phyloP scores from a whole-genome alignment of 306 rosid species.

The Glycyrrhiza uralensis region DNA sequence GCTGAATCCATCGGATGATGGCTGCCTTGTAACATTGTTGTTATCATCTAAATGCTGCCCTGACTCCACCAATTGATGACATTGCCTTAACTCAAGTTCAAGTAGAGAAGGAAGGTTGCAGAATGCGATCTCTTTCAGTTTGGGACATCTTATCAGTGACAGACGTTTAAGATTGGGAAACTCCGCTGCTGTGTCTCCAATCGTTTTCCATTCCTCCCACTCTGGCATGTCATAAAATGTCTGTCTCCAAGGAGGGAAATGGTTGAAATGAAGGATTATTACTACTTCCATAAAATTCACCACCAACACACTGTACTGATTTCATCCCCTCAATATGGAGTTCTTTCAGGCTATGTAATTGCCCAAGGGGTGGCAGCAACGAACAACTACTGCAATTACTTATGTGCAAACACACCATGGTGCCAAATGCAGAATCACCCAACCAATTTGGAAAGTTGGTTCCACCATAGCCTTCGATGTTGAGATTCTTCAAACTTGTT shows the following conservation, averaged over 20 bases:
- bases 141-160: neutral
- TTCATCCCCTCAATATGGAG: neutral
- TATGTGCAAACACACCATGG: neutral
- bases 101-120: neutral
- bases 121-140: neutral
- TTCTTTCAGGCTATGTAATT: neutral
- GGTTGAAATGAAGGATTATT: neutral
- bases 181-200: neutral
- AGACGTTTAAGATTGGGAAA: neutral
- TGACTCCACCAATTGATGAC: neutral
- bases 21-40: neutral
- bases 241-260: neutral
- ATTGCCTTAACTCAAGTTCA: neutral
- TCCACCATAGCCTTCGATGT: conserved; percentile 11
- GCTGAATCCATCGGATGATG: neutral
- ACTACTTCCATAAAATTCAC: neutral
- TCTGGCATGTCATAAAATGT: neutral
- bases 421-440: neutral
- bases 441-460: neutral
- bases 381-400: neutral
- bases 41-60: neutral
- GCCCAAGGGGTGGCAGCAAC: conserved; percentile 14
- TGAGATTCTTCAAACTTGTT: conserved; percentile 7
- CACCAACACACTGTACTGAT: neutral
- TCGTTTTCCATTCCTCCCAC: conserved; percentile 3